A percentile compares a stretch with the other conserved stretches of the same genome.
These are phyloP conservation scores for Acanthamoeba sp. DNA, from an alignment of 208 protist genomes.

Conservation along the genomic window DNA sequence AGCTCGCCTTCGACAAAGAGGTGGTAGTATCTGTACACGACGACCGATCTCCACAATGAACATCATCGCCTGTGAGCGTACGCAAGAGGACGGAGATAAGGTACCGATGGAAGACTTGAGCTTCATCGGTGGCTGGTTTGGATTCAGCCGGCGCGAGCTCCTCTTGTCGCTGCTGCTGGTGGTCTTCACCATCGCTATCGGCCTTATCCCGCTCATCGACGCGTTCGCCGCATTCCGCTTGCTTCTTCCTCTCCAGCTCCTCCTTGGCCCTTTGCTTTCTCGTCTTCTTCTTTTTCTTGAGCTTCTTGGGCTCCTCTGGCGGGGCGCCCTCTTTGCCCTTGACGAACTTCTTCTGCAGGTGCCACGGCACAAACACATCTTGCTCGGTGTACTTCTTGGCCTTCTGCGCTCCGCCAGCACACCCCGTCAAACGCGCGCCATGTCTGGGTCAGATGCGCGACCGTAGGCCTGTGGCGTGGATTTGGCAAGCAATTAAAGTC, in stretches of 20 bases:
- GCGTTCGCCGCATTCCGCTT: not conserved
- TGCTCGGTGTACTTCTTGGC: slow-evolving; percentile 75
- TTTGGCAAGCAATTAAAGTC: too few species aligned
- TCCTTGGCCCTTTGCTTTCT: slow-evolving; percentile 8
- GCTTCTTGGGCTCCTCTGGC: not conserved
- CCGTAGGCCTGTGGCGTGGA: too few species aligned
- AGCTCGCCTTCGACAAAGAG: slow-evolving; percentile 80
- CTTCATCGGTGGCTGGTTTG: not conserved
- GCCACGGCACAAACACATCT: slow-evolving; percentile 78
- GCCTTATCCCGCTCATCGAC: not conserved
- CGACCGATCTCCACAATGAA: not conserved
- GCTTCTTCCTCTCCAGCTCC: not conserved
- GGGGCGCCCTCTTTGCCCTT: not conserved
- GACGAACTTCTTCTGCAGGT: slow-evolving; percentile 50
- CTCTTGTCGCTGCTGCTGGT: not conserved
- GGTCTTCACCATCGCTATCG: not conserved
- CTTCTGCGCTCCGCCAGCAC: not conserved
- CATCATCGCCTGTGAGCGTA: too few species aligned
- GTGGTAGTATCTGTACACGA: slow-evolving; percentile 75
- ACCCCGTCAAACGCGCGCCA: too few species aligned
- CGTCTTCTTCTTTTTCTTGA: not conserved
- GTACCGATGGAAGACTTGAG: slow-evolving; percentile 4
- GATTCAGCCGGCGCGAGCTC: not conserved
- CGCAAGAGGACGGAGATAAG: not conserved
- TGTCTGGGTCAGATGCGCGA: not conserved